phyloP scores from a whole-genome alignment of 176 grass and related monocot species.

The Chloris gayana region DNA sequence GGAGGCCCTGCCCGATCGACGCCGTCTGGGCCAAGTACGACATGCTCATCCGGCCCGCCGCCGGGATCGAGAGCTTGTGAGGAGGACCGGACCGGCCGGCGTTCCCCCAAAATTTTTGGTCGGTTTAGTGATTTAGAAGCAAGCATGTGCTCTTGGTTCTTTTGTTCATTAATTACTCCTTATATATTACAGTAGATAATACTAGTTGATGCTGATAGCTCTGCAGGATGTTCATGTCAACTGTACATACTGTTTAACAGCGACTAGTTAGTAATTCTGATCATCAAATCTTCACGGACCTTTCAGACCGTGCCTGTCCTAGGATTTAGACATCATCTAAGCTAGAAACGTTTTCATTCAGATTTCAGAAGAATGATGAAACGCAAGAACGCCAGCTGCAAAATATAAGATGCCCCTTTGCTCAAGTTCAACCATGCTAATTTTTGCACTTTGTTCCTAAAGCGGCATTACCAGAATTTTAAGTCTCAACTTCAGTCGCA shows the following conservation, averaged over 20 bases:
- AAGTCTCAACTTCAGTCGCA: background rate
- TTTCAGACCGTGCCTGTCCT: background rate
- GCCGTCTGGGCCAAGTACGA: conserved; percentile 86
- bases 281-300: background rate
- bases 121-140: background rate
- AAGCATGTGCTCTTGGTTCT: conserved; percentile 29
- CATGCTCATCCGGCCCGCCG: conserved; percentile 49
- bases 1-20: conserved; percentile 71
- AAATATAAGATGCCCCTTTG: background rate
- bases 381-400: background rate
- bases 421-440: background rate
- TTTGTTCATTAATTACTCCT: conserved; percentile 27
- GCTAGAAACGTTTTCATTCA: background rate
- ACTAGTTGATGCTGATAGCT: conserved; percentile 1
- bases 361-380: background rate
- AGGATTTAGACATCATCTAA: background rate
- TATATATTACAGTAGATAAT: too few species aligned
- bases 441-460: background rate
- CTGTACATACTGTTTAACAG: conserved; percentile 29
- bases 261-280: background rate
- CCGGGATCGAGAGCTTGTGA: conserved; percentile 50
- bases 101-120: background rate
- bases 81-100: too few species aligned
- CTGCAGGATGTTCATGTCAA: conserved; percentile 26
- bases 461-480: background rate